phyloP scores from a whole-genome alignment of 2,329 filamentous ascomycete genomes.

The Alternaria gansuensis region DNA sequence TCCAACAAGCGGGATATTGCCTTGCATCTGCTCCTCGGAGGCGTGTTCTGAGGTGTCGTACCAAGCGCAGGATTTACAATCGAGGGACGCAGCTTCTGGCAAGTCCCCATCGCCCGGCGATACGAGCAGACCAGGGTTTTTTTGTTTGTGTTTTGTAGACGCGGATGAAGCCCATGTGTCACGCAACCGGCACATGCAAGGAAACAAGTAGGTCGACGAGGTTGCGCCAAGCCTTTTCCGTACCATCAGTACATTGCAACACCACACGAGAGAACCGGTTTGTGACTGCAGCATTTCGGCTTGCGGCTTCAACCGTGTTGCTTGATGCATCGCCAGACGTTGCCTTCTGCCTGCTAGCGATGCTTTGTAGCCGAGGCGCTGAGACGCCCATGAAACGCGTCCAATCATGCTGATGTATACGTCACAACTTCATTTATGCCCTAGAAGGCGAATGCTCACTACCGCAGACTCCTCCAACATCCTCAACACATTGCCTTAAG shows the following conservation, averaged over 20 bases:
- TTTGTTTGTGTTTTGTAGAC: conserved; percentile 2
- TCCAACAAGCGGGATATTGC: conserved; percentile 10
- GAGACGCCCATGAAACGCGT: conserved; percentile 45
- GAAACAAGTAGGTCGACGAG: not conserved
- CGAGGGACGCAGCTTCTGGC: conserved; percentile 16
- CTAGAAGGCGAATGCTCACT: conserved; percentile 16
- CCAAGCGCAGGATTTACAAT: conserved; percentile 8
- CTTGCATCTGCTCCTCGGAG: conserved; percentile 7
- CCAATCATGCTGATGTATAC: conserved; percentile 26
- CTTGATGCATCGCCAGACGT: not conserved
- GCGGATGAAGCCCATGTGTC: conserved; percentile 1
- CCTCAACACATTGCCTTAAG: not conserved
- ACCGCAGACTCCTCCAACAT: conserved; percentile 5
- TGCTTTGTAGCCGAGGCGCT: conserved; percentile 24
- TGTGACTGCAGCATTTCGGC: not conserved
- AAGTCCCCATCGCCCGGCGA: conserved; percentile 6
- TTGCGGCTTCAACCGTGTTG: not conserved
- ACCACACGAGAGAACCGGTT: not conserved
- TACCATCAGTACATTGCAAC: not conserved
- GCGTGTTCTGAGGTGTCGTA: conserved; percentile 7
- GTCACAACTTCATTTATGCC: conserved; percentile 30
- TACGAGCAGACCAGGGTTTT: conserved; percentile 12
- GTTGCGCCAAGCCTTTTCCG: conserved; percentile 9
- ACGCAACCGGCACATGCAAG: not conserved
- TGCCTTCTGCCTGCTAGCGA: conserved; percentile 5